Conservation (phyloP, 176 grass and related monocot genomes). For the Hordeum marinum region DNA sequence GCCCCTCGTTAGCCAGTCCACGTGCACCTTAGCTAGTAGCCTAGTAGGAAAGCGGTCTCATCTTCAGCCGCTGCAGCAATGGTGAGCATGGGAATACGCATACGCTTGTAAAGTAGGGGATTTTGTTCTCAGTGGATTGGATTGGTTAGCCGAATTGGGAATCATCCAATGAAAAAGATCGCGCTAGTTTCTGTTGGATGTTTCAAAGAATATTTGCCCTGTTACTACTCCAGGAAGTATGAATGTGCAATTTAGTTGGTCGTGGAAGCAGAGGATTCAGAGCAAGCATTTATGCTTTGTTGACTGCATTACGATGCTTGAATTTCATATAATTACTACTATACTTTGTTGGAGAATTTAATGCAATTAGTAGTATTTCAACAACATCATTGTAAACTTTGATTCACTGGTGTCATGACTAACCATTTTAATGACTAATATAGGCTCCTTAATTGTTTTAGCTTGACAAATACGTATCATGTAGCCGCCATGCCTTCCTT, state of each 20-base stretch:
- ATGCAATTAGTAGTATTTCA: not conserved
- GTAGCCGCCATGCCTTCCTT: too few species aligned
- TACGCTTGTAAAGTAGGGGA: too few species aligned
- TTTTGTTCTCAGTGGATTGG: too few species aligned
- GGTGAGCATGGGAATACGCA: too few species aligned
- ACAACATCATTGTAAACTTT: not conserved
- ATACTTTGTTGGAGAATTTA: too few species aligned
- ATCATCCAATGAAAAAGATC: not conserved
- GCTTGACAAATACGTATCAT: not conserved
- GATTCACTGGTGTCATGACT: not conserved
- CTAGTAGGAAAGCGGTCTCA: not conserved
- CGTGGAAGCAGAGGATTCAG: not conserved
- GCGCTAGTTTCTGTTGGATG: not conserved
- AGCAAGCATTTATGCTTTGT: not conserved
- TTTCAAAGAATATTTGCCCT: too few species aligned
- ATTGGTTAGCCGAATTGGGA: not conserved
- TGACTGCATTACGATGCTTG: not conserved
- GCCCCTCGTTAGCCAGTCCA: constrained; percentile 41
- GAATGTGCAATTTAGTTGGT: not conserved
- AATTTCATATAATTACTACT: not conserved
- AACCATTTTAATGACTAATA: not conserved
- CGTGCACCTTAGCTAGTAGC: too few species aligned
- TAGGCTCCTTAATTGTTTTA: not conserved
- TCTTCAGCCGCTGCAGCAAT: not conserved
- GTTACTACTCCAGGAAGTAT: not conserved